Evolutionary conservation across 306 rosid genomes (phyloP), one percentile per base, ranked within the genome.

Genomic region (Castanea crenata): DNA sequence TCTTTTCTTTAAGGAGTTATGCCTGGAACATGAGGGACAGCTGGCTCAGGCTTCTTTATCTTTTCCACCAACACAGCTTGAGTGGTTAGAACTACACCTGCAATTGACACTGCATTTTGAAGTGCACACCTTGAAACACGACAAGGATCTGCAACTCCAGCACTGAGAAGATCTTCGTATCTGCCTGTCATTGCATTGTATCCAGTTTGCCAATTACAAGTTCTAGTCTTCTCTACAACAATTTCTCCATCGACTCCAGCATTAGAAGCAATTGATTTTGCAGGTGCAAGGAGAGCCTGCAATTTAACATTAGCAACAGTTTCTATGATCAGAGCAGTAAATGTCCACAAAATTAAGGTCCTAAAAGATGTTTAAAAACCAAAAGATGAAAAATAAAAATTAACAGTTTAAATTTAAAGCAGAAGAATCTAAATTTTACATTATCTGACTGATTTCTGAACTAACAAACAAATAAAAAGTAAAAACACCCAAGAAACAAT

Each of bases 231-330:
- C 85, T 91, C 91, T 49, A 95, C 96, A 70, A 95, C 94, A 55
- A 91, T 23, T 55, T 87, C 97, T 83, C 99, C 99, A 76, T 95
- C 98, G 32, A 73, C 87, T 78, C 99, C 99, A 3, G 98, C 93
- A 83, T 95, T 95, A 38, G 83, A 35, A 55, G 99, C 96, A 84
- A 95, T 95, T 59, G 89, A 83, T 83, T 89, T 95, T 79, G 94
- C 86, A 71, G 99, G 99, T 83, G 91, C 97, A 71, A 93, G 80
- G 73, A 95, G 92, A 72, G 99, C 97, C 99, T 95, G 92, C 78
- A 80, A 57, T 69, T 70, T 49, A 74, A 57, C 68, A 74, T 34
- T 69, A n/a, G 55, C 71, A 88, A 63, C 62, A 34, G 9, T 11
- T 49, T 84, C 20, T 52, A 74, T 27, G 74, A 71, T 29, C 32